Base-by-base conservation (phyloP, 371 early-diverging fungal species). In the Haplosporangium sp. region DNA sequence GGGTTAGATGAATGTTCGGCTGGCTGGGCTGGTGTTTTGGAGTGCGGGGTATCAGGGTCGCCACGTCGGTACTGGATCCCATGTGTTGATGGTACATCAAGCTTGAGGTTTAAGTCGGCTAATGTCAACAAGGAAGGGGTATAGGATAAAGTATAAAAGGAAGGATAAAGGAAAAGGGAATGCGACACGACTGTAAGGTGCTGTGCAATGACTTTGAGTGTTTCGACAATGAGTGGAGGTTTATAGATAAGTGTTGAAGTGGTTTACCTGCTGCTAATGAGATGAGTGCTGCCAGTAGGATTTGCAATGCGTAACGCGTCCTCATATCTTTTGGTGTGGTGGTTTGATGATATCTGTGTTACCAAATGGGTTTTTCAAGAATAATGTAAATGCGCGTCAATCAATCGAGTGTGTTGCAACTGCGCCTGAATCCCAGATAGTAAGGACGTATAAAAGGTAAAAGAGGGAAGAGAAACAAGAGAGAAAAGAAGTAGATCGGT, bases 191-290 rank as follows among this genome's bases (percentile, higher is more conserved):
- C 4, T 29, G 29, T 29, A 29, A 29, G 29, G 29, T 29, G 4
- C 29, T 29, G 29, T 29, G 29, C 4, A 1, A 4, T 29, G 29
- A 29, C 29, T 29, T 29, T 29, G 29, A 29, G 29, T 29, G 29
- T 29, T 29, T 29, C 29, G 4, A 29, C 29, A 4, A 29, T 29
- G 29, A 29, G 4, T 1, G 29, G 40, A 23, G 54, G 54, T 41
- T n/a, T 29, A 7, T 4, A 16, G 8, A 23, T 16, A 43, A 10
- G 20, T 42, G 29, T 10, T 11, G 9, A 13, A 8, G n/a, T 61
- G 12, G 21, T 53, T 64, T 59, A 67, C 59, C 59, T 9, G 52
- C 53, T 12, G 59, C 36, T 18, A 54, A 16, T 37, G 45, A 29
- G 13, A 36, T 20, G 16, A 67, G 20, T 12, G 20, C 18, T 36